Base-by-base conservation (phyloP, 208 protist genomes). In the Leishmania tarentolae region DNA sequence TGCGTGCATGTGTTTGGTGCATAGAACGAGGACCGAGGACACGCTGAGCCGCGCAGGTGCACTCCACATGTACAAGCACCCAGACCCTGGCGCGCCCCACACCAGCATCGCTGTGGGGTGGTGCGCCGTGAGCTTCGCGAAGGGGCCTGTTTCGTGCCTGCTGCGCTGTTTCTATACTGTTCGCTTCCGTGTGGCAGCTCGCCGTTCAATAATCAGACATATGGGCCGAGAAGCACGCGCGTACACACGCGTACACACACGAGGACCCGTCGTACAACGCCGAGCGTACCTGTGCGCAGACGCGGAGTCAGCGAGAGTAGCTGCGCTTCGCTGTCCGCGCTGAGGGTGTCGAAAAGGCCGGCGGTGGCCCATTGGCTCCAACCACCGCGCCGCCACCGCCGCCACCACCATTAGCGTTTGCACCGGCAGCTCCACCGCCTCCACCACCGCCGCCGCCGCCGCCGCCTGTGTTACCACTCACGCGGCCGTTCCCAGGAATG, bases 251-350 rank as follows among this genome's bases (percentile, higher is more conserved):
- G 24, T n/a, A 31, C 42, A 47, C 69, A 7, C 28, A 37, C n/a
- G 28, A 11, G 28, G 24, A 7, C 42, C 5, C 21, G 8, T 57
- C 21, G 11, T 3, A 8, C 70, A 40, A 28, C 19, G 11, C 15
- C 15, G 9, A 21, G 28, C 9, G 19, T 0, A 46, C 28, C 7
- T 21, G 28, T n/a, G 74, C 9, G 15, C n/a, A 4, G 19, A 9
- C 57, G 0, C 40, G 52, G 35, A 0, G 8, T 76, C 31, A 84
- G 46, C 76, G 75, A 11, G 81, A 84, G 69, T 57, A 80, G 71
- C 81, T 84, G 3, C 81, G 81, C 81, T 84, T 84, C 28, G 59
- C 4, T 0, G 81, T 63, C 50, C 59, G 61, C 59, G 28, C 37
- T 7, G 57, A 4, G 40, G 63, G 24, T 15, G 59, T 3, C 28